These are phyloP conservation scores for Puccinia triticina DNA, from an alignment of 1,284 basidiomycete genomes.

Conservation along the genomic window DNA sequence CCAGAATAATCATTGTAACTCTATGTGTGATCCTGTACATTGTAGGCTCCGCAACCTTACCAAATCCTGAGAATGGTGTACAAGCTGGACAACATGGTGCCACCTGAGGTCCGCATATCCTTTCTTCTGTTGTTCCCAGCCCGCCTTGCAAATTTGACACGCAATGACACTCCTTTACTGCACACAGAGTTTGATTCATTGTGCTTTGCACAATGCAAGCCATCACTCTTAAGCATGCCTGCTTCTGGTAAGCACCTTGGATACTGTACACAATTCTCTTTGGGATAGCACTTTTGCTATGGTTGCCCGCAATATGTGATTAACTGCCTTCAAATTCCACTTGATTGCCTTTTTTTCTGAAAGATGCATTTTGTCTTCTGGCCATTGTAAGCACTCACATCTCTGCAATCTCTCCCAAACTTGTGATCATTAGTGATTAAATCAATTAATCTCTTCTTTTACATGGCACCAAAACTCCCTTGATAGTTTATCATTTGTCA, in stretches of 20 bases:
- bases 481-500: constrained; percentile 25
- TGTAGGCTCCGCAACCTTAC: constrained; percentile 24
- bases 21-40: constrained; percentile 34
- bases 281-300: constrained; percentile 22
- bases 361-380: constrained; percentile 24
- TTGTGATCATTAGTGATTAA: background rate
- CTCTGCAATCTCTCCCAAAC: background rate
- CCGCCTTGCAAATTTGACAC: too few relatives aligned
- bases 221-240: background rate
- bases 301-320: constrained; percentile 40
- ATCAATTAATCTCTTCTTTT: background rate
- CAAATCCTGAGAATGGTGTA: background rate
- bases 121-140: too few relatives aligned
- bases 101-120: constrained; percentile 14
- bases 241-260: constrained; percentile 21
- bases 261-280: constrained; percentile 24
- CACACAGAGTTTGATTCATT: constrained; percentile 15
- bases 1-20: constrained; percentile 17
- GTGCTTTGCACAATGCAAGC: constrained; percentile 18
- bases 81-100: background rate
- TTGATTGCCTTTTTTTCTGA: background rate
- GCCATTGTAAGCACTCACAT: constrained; percentile 17
- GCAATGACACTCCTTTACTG: background rate
- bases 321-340: background rate
- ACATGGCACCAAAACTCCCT: background rate